Base-by-base conservation (phyloP, 1,284 basidiomycete genomes). In the Rhodofomes roseus region DNA sequence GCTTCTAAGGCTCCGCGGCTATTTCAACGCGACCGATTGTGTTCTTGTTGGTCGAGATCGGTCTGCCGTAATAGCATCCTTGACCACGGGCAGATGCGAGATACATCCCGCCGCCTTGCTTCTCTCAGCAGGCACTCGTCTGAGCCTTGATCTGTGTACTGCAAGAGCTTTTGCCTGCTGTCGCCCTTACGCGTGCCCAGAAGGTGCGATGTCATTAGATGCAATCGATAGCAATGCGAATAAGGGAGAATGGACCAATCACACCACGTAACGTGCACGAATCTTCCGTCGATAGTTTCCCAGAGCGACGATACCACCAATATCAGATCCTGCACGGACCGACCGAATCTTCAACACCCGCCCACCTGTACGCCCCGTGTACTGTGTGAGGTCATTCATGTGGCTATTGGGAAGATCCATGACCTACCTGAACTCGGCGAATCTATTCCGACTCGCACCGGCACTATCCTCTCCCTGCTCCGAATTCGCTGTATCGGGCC, bases 391-490 rank as follows among this genome's bases (percentile, higher is more conserved):
- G 61, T 64, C 63, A 64, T 52, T 29, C 61, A 39, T 53, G 46
- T 46, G 50, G 52, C 23, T 18, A 36, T 20, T 23, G 23, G 53
- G 58, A 39, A 62, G 55, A 63, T 56, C 62, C 56, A 50, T 57
- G 56, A 64, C 70, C 63, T 66, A 72, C 71, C 70, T 70, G 66
- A 66, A 71, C 59, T 63, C 68, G 44, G 66, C 71, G 54, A 73
- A 67, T 62, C 67, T 70, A 61, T 62, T 63, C 63, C 57, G 66
- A 62, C 58, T 61, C 54, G 60, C 58, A 46, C 59, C 60, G 44
- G 46, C 54, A 52, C 60, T 60, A 34, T 58, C 62, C 48, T 62
- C 62, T 44, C 54, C 57, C 39, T 60, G 37, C 55, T 63, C 64
- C 56, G 63, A 61, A 41, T 55, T 61, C 56, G 60, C 56, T n/a